phyloP scores from a whole-genome alignment of 768 basidiomycete genomes.

The Sporobolomyces pararoseus region DNA sequence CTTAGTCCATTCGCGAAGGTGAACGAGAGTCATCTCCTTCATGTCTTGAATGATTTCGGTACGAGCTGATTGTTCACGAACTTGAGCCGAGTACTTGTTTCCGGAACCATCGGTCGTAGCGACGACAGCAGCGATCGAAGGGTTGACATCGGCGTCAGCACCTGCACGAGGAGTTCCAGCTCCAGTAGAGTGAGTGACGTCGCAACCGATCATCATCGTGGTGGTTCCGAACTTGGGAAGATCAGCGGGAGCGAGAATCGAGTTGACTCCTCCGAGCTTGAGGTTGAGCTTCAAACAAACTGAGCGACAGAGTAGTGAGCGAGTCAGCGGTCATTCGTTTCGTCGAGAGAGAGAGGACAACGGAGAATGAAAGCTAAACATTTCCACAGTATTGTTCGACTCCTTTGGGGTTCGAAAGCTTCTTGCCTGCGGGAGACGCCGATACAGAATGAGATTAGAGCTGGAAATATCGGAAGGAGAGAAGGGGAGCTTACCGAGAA shows the following conservation, averaged over 20 bases:
- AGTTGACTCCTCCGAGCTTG: slow-evolving; percentile 38
- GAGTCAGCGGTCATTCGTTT: neutral
- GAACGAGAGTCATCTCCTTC: slow-evolving; percentile 11
- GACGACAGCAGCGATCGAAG: slow-evolving; percentile 36
- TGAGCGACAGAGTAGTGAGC: neutral
- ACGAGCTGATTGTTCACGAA: slow-evolving; percentile 29
- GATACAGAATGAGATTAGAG: neutral
- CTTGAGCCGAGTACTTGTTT: slow-evolving; percentile 25
- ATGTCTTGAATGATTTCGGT: slow-evolving; percentile 36
- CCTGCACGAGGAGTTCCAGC: slow-evolving; percentile 21
- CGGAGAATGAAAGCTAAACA: neutral
- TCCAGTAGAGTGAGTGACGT: slow-evolving; percentile 36
- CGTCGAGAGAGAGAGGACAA: neutral
- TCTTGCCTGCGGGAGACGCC: neutral
- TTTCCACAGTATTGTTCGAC: slow-evolving; percentile 39
- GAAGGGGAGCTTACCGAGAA: slow-evolving; percentile 18
- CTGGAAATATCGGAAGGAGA: too few species aligned
- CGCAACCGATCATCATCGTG: slow-evolving; percentile 33
- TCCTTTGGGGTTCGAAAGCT: slow-evolving; percentile 19
- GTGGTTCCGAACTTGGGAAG: slow-evolving; percentile 15
- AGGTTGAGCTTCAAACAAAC: slow-evolving; percentile 24
- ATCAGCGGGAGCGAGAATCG: neutral
- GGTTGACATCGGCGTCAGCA: slow-evolving; percentile 5
- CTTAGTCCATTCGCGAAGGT: slow-evolving; percentile 6
- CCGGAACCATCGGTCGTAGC: neutral